A percentile compares a stretch with the other conserved stretches of the same genome.
phyloP scores from a whole-genome alignment of 176 grass and related monocot species.

The Saccharum spontaneum region DNA sequence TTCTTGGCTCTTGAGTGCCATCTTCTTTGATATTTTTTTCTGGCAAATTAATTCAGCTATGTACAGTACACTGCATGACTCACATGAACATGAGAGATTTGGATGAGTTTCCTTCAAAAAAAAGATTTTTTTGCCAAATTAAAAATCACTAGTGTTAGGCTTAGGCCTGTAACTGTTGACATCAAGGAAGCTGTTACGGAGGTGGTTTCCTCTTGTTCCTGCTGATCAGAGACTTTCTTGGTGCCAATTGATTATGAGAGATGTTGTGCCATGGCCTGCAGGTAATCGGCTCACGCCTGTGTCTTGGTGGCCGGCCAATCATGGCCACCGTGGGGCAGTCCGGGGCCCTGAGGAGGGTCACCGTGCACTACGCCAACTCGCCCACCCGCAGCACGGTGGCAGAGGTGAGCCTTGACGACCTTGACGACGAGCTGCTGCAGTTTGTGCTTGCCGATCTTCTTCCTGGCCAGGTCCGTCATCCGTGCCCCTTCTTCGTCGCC shows the following conservation, averaged over 20 bases:
- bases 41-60: slow-evolving; percentile 4
- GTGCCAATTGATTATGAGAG: slow-evolving; percentile 19
- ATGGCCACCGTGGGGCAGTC: slow-evolving; percentile 64
- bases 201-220: slow-evolving; percentile 3
- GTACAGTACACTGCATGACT: background rate
- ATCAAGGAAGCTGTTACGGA: background rate
- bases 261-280: slow-evolving; percentile 34
- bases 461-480: slow-evolving; percentile 47
- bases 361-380: slow-evolving; percentile 55
- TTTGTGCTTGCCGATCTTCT: slow-evolving; percentile 44
- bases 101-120: background rate
- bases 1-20: background rate
- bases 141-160: background rate
- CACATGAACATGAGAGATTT: background rate
- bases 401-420: slow-evolving; percentile 25
- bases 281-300: slow-evolving; percentile 23
- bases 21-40: background rate
- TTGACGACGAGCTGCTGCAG: slow-evolving; percentile 28
- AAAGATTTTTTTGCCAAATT: background rate
- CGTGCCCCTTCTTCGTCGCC: background rate
- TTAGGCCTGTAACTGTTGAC: background rate
- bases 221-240: background rate
- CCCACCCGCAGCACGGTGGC: slow-evolving; percentile 14
- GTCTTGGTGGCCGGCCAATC: slow-evolving; percentile 4
- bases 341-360: slow-evolving; percentile 43